phyloP scores from a whole-genome alignment of 371 early-diverging fungal genomes.

The Coemansia sp. region DNA sequence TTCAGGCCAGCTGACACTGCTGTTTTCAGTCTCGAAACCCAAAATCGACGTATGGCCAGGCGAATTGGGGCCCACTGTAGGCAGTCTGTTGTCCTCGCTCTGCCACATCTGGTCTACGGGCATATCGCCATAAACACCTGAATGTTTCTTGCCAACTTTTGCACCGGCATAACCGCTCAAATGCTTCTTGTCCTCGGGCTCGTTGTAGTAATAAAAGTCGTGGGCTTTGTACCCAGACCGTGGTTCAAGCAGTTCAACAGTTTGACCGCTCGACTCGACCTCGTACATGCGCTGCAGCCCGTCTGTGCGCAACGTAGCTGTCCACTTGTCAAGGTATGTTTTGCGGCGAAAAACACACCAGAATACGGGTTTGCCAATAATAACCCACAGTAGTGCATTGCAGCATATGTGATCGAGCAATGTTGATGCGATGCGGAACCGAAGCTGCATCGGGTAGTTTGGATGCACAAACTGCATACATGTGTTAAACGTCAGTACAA shows the following conservation, averaged over 20 bases:
- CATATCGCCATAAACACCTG: not conserved
- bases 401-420: conserved; percentile 19
- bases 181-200: not conserved
- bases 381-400: conserved; percentile 30
- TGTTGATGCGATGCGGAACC: conserved; percentile 22
- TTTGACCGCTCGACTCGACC: conserved; percentile 2
- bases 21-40: not conserved
- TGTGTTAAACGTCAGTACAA: conserved; percentile 2
- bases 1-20: not conserved
- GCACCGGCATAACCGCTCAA: not conserved
- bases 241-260: not conserved
- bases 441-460: conserved; percentile 13
- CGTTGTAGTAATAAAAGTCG: not conserved
- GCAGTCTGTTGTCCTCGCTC: not conserved
- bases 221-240: not conserved
- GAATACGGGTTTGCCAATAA: conserved; percentile 26
- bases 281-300: conserved; percentile 33
- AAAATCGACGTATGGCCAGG: not conserved
- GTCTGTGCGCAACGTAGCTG: conserved; percentile 12
- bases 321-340: conserved; percentile 25
- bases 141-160: too few species aligned
- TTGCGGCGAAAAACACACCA: conserved; percentile 24
- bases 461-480: conserved; percentile 16
- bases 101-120: not conserved
- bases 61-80: not conserved